Conservation (phyloP, 1,284 basidiomycete genomes). For the Tetrapyrgos nigripes region DNA sequence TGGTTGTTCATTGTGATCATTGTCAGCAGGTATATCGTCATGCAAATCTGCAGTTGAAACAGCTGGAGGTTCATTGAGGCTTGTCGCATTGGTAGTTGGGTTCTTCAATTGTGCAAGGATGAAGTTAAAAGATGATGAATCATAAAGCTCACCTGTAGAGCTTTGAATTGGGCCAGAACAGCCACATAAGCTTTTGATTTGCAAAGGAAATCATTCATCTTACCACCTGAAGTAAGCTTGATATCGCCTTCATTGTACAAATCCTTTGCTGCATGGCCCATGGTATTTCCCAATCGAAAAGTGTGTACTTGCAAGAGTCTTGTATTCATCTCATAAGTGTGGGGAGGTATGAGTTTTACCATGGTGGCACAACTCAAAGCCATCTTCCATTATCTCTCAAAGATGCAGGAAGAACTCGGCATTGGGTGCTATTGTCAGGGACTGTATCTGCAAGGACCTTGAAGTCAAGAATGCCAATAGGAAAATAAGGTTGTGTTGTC, state of each 20-base stretch:
- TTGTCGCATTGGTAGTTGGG: no score
- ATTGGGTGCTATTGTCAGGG: no score
- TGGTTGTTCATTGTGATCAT: not conserved
- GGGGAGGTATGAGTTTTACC: constrained; percentile 15
- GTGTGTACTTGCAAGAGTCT: constrained; percentile 5
- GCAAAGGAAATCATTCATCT: not conserved
- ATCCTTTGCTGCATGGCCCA: constrained; percentile 7
- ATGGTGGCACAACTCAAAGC: constrained; percentile 3
- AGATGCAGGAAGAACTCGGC: constrained; percentile 14
- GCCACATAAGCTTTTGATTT: not conserved
- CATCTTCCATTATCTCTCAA: constrained; percentile 13
- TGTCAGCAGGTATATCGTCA: not conserved
- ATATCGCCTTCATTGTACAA: constrained; percentile 1
- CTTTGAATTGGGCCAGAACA: not conserved
- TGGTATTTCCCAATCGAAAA: not conserved
- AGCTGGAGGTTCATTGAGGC: no score
- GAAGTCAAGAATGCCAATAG: no score
- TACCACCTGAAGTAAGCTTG: not conserved
- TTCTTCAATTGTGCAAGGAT: no score
- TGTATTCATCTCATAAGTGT: constrained; percentile 12
- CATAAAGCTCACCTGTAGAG: not conserved
- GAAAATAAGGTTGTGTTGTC: no score
- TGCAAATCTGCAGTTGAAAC: no score
- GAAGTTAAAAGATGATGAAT: no score
- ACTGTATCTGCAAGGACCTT: no score